Conservation (phyloP, 345 rosid genomes). For the Linum usitatissimum region DNA sequence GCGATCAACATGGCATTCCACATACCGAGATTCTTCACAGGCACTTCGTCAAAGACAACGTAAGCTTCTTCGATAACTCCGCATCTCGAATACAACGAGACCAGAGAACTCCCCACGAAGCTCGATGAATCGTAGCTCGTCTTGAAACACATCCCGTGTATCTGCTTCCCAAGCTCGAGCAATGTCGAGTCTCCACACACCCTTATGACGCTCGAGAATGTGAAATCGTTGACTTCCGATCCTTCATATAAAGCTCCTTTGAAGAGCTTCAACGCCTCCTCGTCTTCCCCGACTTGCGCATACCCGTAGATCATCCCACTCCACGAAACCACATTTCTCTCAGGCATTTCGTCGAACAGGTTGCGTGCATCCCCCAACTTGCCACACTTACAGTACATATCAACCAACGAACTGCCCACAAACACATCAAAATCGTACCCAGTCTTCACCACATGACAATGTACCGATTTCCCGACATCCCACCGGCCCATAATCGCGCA, state of each 20-base stretch:
- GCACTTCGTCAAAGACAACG: conserved; percentile 43
- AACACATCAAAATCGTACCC: conserved; percentile 61
- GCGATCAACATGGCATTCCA: conserved; percentile 91
- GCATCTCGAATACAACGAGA: conserved; percentile 71
- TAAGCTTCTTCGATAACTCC: conserved; percentile 62
- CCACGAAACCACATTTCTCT: conserved; percentile 80
- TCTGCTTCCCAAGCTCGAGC: conserved; percentile 74
- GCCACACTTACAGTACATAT: conserved; percentile 79
- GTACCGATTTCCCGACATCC: conserved; percentile 54
- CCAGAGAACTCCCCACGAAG: conserved; percentile 69
- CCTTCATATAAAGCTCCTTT: conserved; percentile 44
- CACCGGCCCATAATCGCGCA: conserved; percentile 50
- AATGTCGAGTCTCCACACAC: conserved; percentile 65
- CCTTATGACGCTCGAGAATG: conserved; percentile 62
- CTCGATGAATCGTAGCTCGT: conserved; percentile 51
- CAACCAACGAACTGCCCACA: conserved; percentile 72
- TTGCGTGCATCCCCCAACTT: conserved; percentile 45
- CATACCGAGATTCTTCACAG: conserved; percentile 54
- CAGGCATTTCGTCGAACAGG: conserved; percentile 78
- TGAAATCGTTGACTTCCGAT: conserved; percentile 70
- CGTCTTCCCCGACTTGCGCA: conserved; percentile 57
- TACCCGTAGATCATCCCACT: conserved; percentile 88
- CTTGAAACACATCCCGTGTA: conserved; percentile 73
- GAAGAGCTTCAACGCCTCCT: conserved; percentile 59
- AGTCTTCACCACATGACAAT: conserved; percentile 45